Conservation (phyloP, 768 basidiomycete species). For the Calocera cornea region DNA sequence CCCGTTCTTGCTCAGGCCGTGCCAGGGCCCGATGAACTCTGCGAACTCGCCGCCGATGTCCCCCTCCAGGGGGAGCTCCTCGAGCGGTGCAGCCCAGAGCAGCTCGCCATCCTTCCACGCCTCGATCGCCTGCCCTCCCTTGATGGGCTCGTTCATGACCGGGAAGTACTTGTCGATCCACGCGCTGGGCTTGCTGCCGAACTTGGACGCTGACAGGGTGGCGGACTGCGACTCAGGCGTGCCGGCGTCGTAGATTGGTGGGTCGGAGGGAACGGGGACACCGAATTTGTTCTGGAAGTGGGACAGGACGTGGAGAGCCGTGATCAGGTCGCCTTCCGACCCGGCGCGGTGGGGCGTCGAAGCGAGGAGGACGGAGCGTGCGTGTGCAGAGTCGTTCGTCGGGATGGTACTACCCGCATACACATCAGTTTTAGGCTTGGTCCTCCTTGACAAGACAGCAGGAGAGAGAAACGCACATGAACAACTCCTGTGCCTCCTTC, state of each 20-base stretch:
- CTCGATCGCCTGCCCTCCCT: conserved; percentile 49
- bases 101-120: conserved; percentile 32
- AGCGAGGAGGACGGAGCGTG: conserved; percentile 25
- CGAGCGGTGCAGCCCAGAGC: conserved; percentile 58
- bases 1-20: conserved; percentile 68
- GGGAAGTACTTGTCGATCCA: conserved; percentile 89
- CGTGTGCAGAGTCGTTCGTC: not conserved
- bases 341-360: conserved; percentile 64
- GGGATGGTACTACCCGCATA: not conserved
- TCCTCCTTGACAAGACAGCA: not conserved
- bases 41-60: conserved; percentile 60
- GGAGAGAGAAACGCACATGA: not conserved
- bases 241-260: conserved; percentile 62
- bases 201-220: conserved; percentile 39
- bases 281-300: conserved; percentile 55
- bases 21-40: conserved; percentile 66
- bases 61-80: conserved; percentile 55
- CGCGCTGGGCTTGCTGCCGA: conserved; percentile 38
- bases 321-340: conserved; percentile 42
- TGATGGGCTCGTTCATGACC: conserved; percentile 63
- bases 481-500: not conserved
- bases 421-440: not conserved
- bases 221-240: conserved; percentile 50
- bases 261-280: conserved; percentile 19
- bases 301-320: conserved; percentile 51